phyloP scores from a whole-genome alignment of 139 green algal genomes.

The Asterochloris erici region DNA sequence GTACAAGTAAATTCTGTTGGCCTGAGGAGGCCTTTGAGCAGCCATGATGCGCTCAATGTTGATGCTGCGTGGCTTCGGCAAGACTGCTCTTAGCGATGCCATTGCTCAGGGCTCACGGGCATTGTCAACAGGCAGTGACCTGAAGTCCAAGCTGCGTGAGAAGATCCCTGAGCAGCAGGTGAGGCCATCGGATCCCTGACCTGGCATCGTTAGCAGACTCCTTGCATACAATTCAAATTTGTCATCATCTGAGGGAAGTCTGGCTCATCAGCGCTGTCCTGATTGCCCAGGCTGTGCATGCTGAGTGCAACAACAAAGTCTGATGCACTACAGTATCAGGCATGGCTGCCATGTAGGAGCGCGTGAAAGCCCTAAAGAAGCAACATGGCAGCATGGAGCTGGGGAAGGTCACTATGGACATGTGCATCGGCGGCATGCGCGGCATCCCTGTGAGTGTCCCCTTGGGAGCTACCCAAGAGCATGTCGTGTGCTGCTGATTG shows the following conservation, averaged over 20 bases:
- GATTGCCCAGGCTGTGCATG: not conserved
- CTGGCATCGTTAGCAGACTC: not conserved
- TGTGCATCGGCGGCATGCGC: slow-evolving; percentile 94
- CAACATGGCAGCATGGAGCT: slow-evolving; percentile 65
- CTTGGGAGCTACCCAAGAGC: not conserved
- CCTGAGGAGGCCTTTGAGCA: too few species aligned
- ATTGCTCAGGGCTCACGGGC: not conserved
- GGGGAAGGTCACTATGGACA: slow-evolving; percentile 86
- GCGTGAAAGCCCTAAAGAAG: slow-evolving; percentile 85
- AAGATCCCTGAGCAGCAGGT: slow-evolving; percentile 75
- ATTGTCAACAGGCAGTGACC: slow-evolving; percentile 25
- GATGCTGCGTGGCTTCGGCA: too few species aligned
- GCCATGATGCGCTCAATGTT: too few species aligned
- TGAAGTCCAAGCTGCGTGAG: slow-evolving; percentile 53
- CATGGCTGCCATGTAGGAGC: slow-evolving; percentile 51
- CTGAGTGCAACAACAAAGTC: not conserved
- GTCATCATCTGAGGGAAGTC: not conserved
- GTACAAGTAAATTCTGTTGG: too few species aligned
- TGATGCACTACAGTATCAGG: not conserved
- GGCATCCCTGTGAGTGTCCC: slow-evolving; percentile 77
- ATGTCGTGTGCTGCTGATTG: too few species aligned
- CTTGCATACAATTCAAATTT: not conserved
- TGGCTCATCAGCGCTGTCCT: not conserved
- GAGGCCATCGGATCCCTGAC: not conserved
- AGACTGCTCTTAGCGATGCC: too few species aligned